Evolutionary conservation across 805 yeast species (phyloP), one percentile per base, ranked within the genome.

Genomic region (Lipomyces kockii): DNA sequence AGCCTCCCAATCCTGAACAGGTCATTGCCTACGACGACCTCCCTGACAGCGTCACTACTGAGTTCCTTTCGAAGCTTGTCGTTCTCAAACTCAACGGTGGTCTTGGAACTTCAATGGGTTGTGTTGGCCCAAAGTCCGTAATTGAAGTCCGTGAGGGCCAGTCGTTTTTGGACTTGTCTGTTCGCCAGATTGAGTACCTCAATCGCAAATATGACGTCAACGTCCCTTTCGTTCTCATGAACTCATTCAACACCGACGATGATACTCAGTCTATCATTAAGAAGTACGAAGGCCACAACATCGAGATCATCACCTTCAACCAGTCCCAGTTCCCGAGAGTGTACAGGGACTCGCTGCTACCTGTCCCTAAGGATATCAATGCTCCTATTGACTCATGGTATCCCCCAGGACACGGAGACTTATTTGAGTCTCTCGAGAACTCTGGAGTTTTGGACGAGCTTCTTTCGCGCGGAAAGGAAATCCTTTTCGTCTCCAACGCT

Each of bases 341-440:
- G 72, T 90, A 85, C 83, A 92, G 90, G 82, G 99, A 95, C 80
- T 91, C 98, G n/a, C 82, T 92, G 75, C 85, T 95, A 78, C 99
- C 99, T 34, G 97, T 94, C 59, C 98, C 99, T 67, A 86, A 89
- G 72, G 77, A 85, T 46, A 84, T 79, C 71, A 88, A 89, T 68
- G 97, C 92, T 76, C 83, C 84, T 55, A 84, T 90, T 74, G 94
- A 91, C 75, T 84, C 90, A 66, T 95, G 99, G 99, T 95, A 95
- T 79, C 99, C 99, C 61, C 99, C 99, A n/a, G 99, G 99, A 63
- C 99, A 95, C 80, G 99, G 99, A 81, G 99, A 95, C 81, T 83
- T 95, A 79, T 95, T 93, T 74, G 99, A 95, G 82, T 83, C 95
- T 27, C 83, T 95, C 77, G 88, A 90, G 68, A 87, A 91, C 66